Evolutionary conservation across 768 basidiomycete species (phyloP), one percentile per base, ranked within the genome.

Genomic region (Xanthoconium purpureum): DNA sequence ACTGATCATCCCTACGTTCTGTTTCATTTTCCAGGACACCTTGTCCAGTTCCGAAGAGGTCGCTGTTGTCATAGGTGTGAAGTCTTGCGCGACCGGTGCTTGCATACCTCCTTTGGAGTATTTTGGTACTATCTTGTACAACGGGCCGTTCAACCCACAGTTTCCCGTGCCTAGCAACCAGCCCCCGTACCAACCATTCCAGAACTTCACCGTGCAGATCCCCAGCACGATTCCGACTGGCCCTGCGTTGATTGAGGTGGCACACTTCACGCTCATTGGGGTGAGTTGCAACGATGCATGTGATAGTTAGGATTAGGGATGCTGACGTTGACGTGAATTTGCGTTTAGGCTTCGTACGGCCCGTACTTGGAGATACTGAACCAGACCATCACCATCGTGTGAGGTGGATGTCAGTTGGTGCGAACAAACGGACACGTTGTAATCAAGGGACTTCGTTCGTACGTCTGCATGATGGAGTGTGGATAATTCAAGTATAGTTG

Each of bases 91-190:
- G 17, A 18, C 18, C 57, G 47, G 33, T 52, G 61, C 42, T 69
- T 71, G 71, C 45, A 43, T 53, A 15, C 33, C 67, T 6, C 67
- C 72, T n/a, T 43, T 54, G 2, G 68, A 67, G 7, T 52, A 66
- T 17, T 56, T 81, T 62, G 80, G 80, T 13, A 61, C 52, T 11
- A 72, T 82, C n/a, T 67, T 83, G 45, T 81, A 79, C 65, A 76
- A 74, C 42, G 82, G 81, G 17, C 66, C 66, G 11, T 82, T 73
- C 55, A 59, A 66, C 28, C 80, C 81, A 0, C 59, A 74, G 54
- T 65, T 35, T 11, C 63, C 75, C 18, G 57, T 70, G 12, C 6
- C 24, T 24, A 4, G 36, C 3, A 57, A 65, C 29, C 68, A 71
- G 53, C 62, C 63, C 6, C 78, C 79, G 12, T 74, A 78, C 65